Evolutionary conservation across 2,329 filamentous ascomycete genomes (phyloP), one percentile per base, ranked within the genome.

Genomic region (Cryoendolithus antarcticus): DNA sequence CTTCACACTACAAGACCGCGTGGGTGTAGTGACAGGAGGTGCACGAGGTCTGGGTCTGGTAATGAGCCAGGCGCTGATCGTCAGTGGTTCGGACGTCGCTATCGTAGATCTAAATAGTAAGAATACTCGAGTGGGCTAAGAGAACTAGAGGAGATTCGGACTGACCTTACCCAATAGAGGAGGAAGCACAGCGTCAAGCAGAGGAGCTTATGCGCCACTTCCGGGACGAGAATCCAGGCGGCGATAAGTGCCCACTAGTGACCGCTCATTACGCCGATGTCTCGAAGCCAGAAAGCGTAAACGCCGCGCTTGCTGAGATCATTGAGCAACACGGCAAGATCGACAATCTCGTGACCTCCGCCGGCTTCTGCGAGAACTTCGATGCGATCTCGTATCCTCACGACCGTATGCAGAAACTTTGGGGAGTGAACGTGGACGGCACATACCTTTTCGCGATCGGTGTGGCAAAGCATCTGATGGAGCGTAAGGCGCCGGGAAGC

Each of bases 321-420:
- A 58, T 89, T 37, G 37, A 35, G 9, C 53, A 67, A 35, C 88
- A 94, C 59, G 80, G 80, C 62, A 81, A 82, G 61, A 86, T 95
- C 51, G 86, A 94, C 64, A 80, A 85, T 62, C 74, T 96, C 19
- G 88, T 96, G 53, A 95, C 89, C 19, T 93, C 86, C n/a, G 89
- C 89, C 36, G 89, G 89, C 34, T 94, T 96, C 66, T 91, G 85
- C 9, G 89, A 95, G 68, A 95, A 95, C 68, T 93, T 86, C 56
- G 82, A 93, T 54, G 89, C 89, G 34, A 82, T 88, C 54, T 78
- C 80, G 50, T 96, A 96, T 65, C 88, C 88, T 1, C 77, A 88
- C 50, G 86, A 94, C 51, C 82, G 88, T 48, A 80, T 95, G 63
- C 78, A 88, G 62, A 93, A 93, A 69, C 77, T 96, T 10, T 95